These are phyloP conservation scores for Canavalia gladiata DNA, from an alignment of 306 rosid genomes.

Conservation along the genomic window DNA sequence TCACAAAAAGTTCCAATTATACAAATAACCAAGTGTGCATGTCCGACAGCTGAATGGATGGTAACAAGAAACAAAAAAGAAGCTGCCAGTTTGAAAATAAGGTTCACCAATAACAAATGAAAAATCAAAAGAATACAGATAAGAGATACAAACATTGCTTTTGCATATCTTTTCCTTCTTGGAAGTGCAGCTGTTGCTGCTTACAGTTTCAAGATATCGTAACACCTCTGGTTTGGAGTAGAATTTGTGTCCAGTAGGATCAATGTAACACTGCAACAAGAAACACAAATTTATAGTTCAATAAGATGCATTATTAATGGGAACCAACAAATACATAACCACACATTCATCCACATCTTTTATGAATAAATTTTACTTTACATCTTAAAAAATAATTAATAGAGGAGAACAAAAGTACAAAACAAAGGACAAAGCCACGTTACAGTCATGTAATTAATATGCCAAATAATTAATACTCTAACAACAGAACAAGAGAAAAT, in stretches of 20 bases:
- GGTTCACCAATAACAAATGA: background rate
- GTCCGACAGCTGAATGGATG: background rate
- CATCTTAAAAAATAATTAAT: background rate
- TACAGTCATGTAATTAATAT: background rate
- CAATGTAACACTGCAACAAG: slow-evolving; percentile 71
- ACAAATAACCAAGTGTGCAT: background rate
- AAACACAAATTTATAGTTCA: slow-evolving; percentile 34
- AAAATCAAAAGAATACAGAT: background rate
- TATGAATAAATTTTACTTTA: slow-evolving; percentile 19
- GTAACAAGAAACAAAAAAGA: background rate
- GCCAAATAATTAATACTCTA: background rate
- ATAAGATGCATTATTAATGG: slow-evolving; percentile 6
- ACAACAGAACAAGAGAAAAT: slow-evolving; percentile 23
- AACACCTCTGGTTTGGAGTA: slow-evolving; percentile 79
- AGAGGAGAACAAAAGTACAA: slow-evolving; percentile 1
- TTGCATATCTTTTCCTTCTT: slow-evolving; percentile 47
- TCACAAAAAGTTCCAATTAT: slow-evolving; percentile 8
- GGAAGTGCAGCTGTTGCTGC: slow-evolving; percentile 47
- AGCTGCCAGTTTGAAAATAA: background rate
- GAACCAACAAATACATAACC: slow-evolving; percentile 25
- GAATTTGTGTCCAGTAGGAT: slow-evolving; percentile 64
- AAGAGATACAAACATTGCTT: slow-evolving; percentile 55
- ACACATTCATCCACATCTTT: slow-evolving; percentile 28
- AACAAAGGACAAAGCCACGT: slow-evolving; percentile 10
- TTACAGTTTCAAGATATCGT: slow-evolving; percentile 64